phyloP scores from a whole-genome alignment of 768 basidiomycete species.

The Russula brevipes region DNA sequence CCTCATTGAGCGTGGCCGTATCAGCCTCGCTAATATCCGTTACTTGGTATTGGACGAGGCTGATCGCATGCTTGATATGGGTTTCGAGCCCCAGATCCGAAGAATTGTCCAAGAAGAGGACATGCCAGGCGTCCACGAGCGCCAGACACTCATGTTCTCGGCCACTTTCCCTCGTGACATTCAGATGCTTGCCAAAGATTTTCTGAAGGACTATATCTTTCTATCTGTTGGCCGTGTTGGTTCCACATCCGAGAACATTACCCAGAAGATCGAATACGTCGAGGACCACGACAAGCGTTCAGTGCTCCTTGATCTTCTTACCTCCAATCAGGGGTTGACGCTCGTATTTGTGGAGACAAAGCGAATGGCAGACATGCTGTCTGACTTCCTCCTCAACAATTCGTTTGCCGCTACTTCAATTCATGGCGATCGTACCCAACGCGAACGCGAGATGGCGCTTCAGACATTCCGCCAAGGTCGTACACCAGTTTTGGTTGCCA shows the following conservation, averaged over 20 bases:
- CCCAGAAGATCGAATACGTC: conserved; percentile 97
- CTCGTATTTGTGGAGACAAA: conserved; percentile 99
- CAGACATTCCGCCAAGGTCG: conserved; percentile 93
- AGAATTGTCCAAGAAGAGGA: conserved; percentile 97
- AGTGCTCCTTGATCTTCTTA: conserved; percentile 89
- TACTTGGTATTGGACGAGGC: conserved; percentile 99
- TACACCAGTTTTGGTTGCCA: conserved; percentile 95
- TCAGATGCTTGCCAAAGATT: conserved; percentile 92
- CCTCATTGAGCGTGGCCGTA: conserved; percentile 94
- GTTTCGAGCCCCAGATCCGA: conserved; percentile 99
- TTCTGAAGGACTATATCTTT: conserved; percentile 98
- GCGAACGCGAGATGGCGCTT: conserved; percentile 93
- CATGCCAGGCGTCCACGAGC: conserved; percentile 88
- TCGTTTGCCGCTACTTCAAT: conserved; percentile 90
- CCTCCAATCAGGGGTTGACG: conserved; percentile 79
- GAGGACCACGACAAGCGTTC: conserved; percentile 97
- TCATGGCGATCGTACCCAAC: conserved; percentile 95
- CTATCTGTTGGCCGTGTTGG: conserved; percentile 97
- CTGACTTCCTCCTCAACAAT: conserved; percentile 86
- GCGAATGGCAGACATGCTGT: conserved; percentile 97
- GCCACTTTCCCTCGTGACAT: conserved; percentile 99
- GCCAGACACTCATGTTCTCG: conserved; percentile 99
- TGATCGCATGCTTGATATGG: conserved; percentile 99
- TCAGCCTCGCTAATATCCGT: conserved; percentile 93
- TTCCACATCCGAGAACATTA: conserved; percentile 98